phyloP scores from a whole-genome alignment of 2,329 filamentous ascomycete genomes.

The Colletotrichum endophyticum region DNA sequence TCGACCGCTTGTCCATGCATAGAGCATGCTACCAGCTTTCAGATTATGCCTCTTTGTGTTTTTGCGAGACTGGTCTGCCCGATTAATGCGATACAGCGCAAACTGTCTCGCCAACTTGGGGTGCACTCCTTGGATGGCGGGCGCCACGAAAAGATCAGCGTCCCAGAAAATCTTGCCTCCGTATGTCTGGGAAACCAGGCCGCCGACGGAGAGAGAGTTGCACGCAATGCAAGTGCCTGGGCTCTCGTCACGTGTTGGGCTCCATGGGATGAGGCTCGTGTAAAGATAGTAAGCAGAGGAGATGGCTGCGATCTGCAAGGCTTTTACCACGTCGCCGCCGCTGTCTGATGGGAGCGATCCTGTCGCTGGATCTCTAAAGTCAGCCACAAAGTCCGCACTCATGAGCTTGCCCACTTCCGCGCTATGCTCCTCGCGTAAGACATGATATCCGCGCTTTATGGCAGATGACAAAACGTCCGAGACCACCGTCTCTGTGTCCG shows the following conservation, averaged over 20 bases:
- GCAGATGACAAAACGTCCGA: not conserved
- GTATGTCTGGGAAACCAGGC: slow-evolving; percentile 31
- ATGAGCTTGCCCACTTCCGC: not conserved
- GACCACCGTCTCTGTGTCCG: not conserved
- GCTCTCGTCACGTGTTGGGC: not conserved
- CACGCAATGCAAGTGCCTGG: not conserved
- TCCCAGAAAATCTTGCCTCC: slow-evolving; percentile 35
- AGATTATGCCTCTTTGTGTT: slow-evolving; percentile 63
- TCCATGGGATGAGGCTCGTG: not conserved
- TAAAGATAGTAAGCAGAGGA: slow-evolving; percentile 2
- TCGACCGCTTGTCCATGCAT: slow-evolving; percentile 70
- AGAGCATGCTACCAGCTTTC: slow-evolving; percentile 58
- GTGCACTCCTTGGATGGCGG: slow-evolving; percentile 27
- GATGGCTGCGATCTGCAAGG: not conserved
- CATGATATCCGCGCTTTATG: not conserved
- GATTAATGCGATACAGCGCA: slow-evolving; percentile 28
- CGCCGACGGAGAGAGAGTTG: slow-evolving; percentile 28
- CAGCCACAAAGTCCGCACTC: not conserved
- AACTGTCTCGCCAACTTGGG: slow-evolving; percentile 29
- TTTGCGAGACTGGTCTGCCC: slow-evolving; percentile 54
- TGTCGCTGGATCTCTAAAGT: not conserved
- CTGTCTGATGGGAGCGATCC: not conserved
- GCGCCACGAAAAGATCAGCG: slow-evolving; percentile 32
- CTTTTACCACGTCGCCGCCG: not conserved
- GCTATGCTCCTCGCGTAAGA: not conserved